Evolutionary conservation across 2,329 filamentous ascomycete species (phyloP), one percentile per base, ranked within the genome.

Genomic region (Fusarium gaditjirri): DNA sequence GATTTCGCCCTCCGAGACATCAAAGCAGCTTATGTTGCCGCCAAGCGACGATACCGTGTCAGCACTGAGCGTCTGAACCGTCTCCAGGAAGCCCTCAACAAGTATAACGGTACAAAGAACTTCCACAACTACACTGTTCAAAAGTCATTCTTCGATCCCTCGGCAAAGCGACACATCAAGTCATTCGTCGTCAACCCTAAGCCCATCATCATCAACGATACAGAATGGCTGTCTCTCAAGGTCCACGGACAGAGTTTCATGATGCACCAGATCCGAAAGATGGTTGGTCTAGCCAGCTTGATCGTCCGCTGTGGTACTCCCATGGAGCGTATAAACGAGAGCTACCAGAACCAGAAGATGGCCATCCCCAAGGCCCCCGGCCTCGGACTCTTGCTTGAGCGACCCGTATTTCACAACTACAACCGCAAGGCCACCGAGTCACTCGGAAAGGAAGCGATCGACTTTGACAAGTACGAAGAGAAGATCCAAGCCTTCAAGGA

Each of bases 211-310:
- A 97, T 97, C 81, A 90, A 94, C 80, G 91, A 95, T 78, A 98
- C 94, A 4, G 93, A 99, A 84, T 99, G 96, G 96, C 86, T 99
- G 8, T 96, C 93, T 46, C 86, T 98, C 74, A 97, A 97, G 80
- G 95, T 99, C 29, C 96, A 99, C 82, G 96, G 96, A 0, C 96
- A 99, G 83, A 95, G 92, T 78, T 99, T 99, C 87, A 99, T 99
- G 96, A 99, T 99, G 96, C 96, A 99, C 82, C 96, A 99, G 84
- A 99, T 99, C 82, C 92, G 96, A 78, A 99, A 98, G 84, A 98
- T 99, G 96, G 94, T 99, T 21, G 94, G 93, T 62, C 94, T 99
- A 92, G 94, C 91, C 13, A 90, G 94, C 38, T 86, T 99, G 67
- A 86, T 95, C 10, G 92, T 97, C 11, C 91, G 96, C 41, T 97